These are phyloP conservation scores for Arctium lappa DNA, from an alignment of 129 eudicot genomes.

Conservation along the genomic window DNA sequence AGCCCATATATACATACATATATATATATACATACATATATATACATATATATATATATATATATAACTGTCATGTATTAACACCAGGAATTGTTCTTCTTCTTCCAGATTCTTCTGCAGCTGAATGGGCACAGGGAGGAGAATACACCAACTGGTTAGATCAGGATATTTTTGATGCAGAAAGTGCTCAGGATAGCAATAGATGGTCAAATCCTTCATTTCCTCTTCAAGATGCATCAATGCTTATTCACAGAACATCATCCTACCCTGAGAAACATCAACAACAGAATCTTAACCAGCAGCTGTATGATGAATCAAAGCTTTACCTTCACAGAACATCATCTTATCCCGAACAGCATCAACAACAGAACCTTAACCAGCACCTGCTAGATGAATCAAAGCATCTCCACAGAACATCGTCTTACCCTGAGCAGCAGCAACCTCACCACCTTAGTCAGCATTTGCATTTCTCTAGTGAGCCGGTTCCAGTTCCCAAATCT, in stretches of 20 bases:
- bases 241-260: conserved; percentile 56
- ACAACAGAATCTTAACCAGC: conserved; percentile 42
- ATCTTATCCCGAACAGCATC: conserved; percentile 77
- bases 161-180: conserved; percentile 47
- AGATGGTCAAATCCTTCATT: conserved; percentile 62
- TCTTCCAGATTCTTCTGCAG: conserved; percentile 74
- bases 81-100: neutral
- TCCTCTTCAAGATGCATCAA: conserved; percentile 38
- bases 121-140: conserved; percentile 63
- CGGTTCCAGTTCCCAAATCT: conserved; percentile 63
- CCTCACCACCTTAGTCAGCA: conserved; percentile 41
- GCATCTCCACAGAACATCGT: conserved; percentile 62
- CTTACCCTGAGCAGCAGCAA: conserved; percentile 78
- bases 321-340: conserved; percentile 52
- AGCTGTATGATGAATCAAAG: conserved; percentile 23
- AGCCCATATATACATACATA: neutral
- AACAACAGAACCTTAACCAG: conserved; percentile 36
- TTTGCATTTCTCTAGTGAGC: conserved; percentile 66
- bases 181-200: conserved; percentile 41
- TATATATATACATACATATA: neutral
- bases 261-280: conserved; percentile 79
- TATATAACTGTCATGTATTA: neutral
- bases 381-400: conserved; percentile 44
- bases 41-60: neutral
- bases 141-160: conserved; percentile 63